Evolutionary conservation across 768 basidiomycete genomes (phyloP).

Genomic region (Leucocoprinus sp.): DNA sequence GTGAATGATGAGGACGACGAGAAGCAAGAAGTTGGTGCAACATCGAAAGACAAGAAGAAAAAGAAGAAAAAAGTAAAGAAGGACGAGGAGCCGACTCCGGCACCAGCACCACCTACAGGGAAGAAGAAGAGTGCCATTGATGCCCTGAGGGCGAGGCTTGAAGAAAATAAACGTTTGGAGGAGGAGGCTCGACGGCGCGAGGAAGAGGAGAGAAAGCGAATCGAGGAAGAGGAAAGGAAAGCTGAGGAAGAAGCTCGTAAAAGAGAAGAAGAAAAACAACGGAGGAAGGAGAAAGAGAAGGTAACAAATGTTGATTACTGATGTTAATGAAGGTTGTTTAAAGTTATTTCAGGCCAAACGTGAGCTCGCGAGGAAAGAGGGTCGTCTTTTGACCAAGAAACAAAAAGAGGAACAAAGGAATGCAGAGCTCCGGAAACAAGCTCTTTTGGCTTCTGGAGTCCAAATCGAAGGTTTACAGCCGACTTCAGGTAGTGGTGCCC

Average conservation of each 20-base stretch:
- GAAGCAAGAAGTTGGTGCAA: conserved; percentile 35
- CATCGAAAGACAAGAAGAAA: conserved; percentile 60
- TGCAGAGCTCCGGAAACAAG: conserved; percentile 86
- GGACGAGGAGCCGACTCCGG: conserved; percentile 39
- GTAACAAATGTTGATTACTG: conserved; percentile 26
- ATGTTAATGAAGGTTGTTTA: conserved; percentile 2
- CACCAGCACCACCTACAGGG: conserved; percentile 33
- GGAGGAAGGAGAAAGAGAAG: conserved; percentile 86
- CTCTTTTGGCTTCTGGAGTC: conserved; percentile 82
- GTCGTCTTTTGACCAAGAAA: conserved; percentile 91
- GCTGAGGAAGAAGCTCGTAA: conserved; percentile 69
- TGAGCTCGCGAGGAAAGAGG: conserved; percentile 89
- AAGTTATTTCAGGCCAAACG: conserved; percentile 59
- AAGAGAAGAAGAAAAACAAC: conserved; percentile 78
- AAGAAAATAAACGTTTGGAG: conserved; percentile 81
- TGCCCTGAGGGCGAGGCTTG: conserved; percentile 85
- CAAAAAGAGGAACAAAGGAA: conserved; percentile 90
- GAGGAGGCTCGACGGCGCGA: conserved; percentile 67
- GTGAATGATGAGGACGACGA: conserved; percentile 66
- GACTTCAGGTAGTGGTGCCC: conserved; percentile 28
- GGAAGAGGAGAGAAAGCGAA: conserved; percentile 72
- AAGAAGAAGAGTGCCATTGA: conserved; percentile 84
- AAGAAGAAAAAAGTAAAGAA: conserved; percentile 81
- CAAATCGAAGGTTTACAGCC: conserved; percentile 86
- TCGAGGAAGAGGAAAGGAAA: conserved; percentile 83